phyloP scores from a whole-genome alignment of 371 early-diverging fungal genomes.

The Batrachochytrium dendrobatidis region DNA sequence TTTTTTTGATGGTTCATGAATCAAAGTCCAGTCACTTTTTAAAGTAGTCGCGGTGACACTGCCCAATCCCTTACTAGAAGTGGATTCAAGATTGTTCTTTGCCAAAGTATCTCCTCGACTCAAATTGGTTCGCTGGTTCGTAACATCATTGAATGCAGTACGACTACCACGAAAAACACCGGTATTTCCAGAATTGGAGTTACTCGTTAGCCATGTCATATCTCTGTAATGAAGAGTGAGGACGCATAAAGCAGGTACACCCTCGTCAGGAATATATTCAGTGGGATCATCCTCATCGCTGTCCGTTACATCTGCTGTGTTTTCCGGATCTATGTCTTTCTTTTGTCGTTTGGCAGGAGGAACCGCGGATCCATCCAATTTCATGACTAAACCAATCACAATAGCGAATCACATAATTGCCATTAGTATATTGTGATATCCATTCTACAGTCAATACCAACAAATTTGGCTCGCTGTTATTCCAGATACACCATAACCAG shows the following conservation, averaged over 20 bases:
- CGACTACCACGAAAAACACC: background rate
- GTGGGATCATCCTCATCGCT: background rate
- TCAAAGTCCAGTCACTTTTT: background rate
- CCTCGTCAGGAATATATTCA: slow-evolving; percentile 2
- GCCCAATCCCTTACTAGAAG: background rate
- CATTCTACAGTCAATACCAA: no score
- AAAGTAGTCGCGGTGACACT: background rate
- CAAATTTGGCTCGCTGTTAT: no score
- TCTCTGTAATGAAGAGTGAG: background rate
- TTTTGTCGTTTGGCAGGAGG: background rate
- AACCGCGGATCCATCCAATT: background rate
- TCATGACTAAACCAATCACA: background rate
- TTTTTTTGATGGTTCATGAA: background rate
- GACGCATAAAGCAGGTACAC: background rate
- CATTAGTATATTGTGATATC: no score
- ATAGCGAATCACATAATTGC: no score
- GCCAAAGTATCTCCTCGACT: background rate
- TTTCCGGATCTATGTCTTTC: background rate
- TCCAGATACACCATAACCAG: no score
- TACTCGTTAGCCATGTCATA: slow-evolving; percentile 2
- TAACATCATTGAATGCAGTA: background rate
- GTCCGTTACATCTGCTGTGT: background rate
- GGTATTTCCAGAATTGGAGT: no score
- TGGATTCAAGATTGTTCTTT: background rate
- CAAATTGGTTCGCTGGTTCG: background rate